These are phyloP conservation scores for Dactylorhiza incarnata DNA, from an alignment of 106 monocot genomes.

Conservation along the genomic window DNA sequence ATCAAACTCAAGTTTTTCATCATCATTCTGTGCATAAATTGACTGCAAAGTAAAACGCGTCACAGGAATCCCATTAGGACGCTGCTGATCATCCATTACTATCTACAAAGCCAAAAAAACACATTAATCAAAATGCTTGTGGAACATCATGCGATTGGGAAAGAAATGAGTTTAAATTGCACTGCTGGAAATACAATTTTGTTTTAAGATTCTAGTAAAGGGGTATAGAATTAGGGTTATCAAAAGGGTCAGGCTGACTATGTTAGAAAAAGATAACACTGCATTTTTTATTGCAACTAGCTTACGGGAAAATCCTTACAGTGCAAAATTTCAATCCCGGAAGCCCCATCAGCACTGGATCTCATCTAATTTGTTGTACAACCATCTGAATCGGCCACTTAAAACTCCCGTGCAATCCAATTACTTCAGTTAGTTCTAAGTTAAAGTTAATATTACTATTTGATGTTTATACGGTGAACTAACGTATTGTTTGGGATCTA, in stretches of 20 bases:
- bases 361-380: too few species aligned
- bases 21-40: conserved; percentile 87
- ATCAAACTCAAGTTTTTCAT: conserved; percentile 96
- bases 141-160: background rate
- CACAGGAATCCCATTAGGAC: conserved; percentile 92
- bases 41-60: conserved; percentile 86
- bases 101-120: conserved; percentile 37
- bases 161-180: background rate
- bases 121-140: background rate
- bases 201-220: background rate
- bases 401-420: too few species aligned
- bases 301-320: too few species aligned
- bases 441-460: too few species aligned
- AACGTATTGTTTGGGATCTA: too few species aligned
- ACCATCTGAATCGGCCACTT: too few species aligned
- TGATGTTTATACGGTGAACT: too few species aligned
- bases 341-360: too few species aligned
- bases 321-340: too few species aligned
- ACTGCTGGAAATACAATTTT: background rate
- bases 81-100: conserved; percentile 94
- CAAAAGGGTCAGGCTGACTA: background rate
- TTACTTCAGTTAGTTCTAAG: too few species aligned
- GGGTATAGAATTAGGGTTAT: background rate
- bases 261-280: too few species aligned
- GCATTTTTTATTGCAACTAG: too few species aligned